Evolutionary conservation across 176 grass and related monocot species (phyloP), one percentile per base, ranked within the genome.

Genomic region (Calamus simplicifolius): DNA sequence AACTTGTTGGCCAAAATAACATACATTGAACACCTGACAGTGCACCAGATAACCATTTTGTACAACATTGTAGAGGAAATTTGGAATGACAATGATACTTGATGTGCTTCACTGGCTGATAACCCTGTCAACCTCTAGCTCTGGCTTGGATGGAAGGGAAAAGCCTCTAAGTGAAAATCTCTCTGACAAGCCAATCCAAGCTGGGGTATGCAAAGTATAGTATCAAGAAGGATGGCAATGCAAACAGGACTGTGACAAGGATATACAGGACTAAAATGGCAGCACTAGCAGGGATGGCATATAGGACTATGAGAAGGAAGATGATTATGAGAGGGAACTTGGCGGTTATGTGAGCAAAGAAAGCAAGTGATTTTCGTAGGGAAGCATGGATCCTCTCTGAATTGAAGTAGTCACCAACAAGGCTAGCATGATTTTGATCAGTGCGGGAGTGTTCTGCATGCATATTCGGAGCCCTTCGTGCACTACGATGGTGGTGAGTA

Each of bases 271-370:
- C 26, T 52, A 95, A 56, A 52, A 89, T 64, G 50, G 71, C 68
- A n/a, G 81, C 77, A 18, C 85, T 95, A 15, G 85, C 89, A 52
- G 89, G 85, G 67, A 89, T 85, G 6, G 81, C 85, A 80, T 88
- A 95, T 23, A 89, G 72, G 69, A 85, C 81, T 72, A 89, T 85
- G 77, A 95, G 81, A 52, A 95, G 75, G 68, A 89, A 95, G 28
- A 88, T 85, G 69, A 88, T 77, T 18, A 88, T 68, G 19, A 88
- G 56, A 2, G 84, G 78, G 10, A 95, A 95, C 68, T 95, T 88
- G 18, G 81, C 78, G 5, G 84, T 80, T 62, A 88, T 56, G 57
- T 82, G 84, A 64, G 88, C 72, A 53, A 88, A 73, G 51, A 88
- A 95, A 0, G 56, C 82, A 48, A 95, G 26, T 3, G 74, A 79